Evolutionary conservation across 495 filamentous ascomycete genomes (phyloP), one percentile per base, ranked within the genome.

Genomic region (Penicillium antarcticum): DNA sequence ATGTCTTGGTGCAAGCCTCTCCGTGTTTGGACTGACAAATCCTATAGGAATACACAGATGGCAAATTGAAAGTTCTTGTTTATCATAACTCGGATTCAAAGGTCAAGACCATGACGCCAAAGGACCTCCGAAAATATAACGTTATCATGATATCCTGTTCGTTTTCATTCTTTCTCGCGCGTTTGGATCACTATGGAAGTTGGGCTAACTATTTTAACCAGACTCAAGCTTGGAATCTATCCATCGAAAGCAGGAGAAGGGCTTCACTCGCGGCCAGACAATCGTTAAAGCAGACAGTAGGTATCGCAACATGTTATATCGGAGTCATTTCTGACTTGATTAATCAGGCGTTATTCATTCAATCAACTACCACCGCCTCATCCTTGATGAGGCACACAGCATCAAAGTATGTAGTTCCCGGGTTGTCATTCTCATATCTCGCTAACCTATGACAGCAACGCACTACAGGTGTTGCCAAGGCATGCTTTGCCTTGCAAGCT

Each of bases 351-450:
- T 86, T 31, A 88, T 98, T 16, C 94, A 98, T 66, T 80, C 85
- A 42, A 87, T 95, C 29, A 67, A 86, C 3, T 98, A 90, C 47
- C 92, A 97, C 66, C 88, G 94, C 21, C 79, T 95, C 51, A 91
- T 98, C 51, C 83, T 98, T 3, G 94, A 98, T 53, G 94, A 98
- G 69, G 94, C 92, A 5, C 94, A 98, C 69, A 92, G 85, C 65
- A 97, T 98, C 73, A 97, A 97, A 73, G 78, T 81, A 66, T 45
- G 53, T 13, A 11, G 14, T 9, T 31, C 12, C 26, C 2, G 9
- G 26, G 9, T 10, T 0, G 26, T 36, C n/a, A 12, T 42, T 17
- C 1, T 23, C 29, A 26, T 13, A 13, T 33, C n/a, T 14, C 57
- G 38, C 61, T 77, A 48, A 76, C 52, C 46, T 56, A 48, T n/a